These are phyloP conservation scores for Aspergillus fijiensis DNA, from an alignment of 2,329 filamentous ascomycete genomes.

Conservation along the genomic window DNA sequence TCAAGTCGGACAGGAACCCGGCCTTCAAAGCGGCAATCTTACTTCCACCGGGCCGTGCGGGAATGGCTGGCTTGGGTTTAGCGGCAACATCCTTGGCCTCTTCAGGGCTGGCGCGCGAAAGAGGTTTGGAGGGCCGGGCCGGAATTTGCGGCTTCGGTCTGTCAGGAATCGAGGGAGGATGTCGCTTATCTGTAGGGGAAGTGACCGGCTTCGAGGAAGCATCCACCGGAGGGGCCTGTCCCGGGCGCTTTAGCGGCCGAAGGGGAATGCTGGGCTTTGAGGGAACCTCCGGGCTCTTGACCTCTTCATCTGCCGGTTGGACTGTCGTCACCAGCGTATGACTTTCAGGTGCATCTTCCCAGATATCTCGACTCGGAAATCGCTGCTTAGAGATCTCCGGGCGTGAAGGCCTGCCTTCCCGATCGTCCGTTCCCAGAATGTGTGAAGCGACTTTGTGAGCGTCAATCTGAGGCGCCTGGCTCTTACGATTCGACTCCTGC, in stretches of 20 bases:
- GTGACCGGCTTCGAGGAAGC: constrained; percentile 36
- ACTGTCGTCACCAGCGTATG: constrained; percentile 72
- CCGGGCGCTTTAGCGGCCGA: constrained; percentile 36
- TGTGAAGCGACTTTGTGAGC: constrained; percentile 36
- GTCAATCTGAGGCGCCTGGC: constrained; percentile 41
- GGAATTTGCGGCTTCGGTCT: constrained; percentile 66
- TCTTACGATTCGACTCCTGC: constrained; percentile 49
- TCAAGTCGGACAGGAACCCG: constrained; percentile 89
- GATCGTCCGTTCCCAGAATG: constrained; percentile 34
- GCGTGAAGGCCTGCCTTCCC: constrained; percentile 37
- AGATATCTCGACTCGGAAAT: constrained; percentile 89
- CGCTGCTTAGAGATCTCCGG: constrained; percentile 61
- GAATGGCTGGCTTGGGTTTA: constrained; percentile 81
- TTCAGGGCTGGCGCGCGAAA: constrained; percentile 32
- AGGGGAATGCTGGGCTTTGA: constrained; percentile 35
- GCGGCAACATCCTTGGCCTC: constrained; percentile 32
- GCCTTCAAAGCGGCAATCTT: constrained; percentile 92
- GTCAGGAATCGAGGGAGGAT: constrained; percentile 55
- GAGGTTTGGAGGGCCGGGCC: constrained; percentile 60
- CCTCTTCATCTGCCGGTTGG: constrained; percentile 53
- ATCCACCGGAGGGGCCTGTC: constrained; percentile 33
- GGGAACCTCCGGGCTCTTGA: constrained; percentile 39
- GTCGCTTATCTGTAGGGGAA: constrained; percentile 52
- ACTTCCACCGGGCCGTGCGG: constrained; percentile 71
- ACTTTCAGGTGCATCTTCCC: constrained; percentile 91